Percentiles rank a stretch among this genome's conserved stretches.
Conservation (phyloP, 176 grass and related monocot genomes). For the Eleusine indica region DNA sequence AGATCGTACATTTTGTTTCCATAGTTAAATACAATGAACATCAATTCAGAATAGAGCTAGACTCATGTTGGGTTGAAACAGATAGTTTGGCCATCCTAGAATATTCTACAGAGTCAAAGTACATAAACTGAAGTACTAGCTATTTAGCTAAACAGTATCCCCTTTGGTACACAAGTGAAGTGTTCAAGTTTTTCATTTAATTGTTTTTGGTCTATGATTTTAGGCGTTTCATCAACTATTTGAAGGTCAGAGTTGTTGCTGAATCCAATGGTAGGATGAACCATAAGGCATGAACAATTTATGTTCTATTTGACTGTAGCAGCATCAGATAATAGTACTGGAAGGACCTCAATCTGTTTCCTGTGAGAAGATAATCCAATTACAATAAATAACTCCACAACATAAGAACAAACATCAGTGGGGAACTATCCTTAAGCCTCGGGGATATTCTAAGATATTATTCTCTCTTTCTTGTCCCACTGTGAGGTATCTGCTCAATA, state of each 20-base stretch:
- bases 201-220: background rate
- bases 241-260: constrained; percentile 20
- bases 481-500: background rate
- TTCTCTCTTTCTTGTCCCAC: background rate
- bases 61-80: background rate
- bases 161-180: background rate
- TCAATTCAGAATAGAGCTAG: constrained; percentile 1
- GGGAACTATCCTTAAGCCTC: background rate
- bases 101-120: background rate
- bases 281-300: background rate
- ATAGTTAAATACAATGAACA: background rate
- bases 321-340: background rate
- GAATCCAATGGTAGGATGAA: constrained; percentile 4
- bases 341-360: background rate
- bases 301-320: constrained; percentile 27
- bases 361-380: background rate
- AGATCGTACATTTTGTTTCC: background rate
- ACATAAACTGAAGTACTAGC: background rate
- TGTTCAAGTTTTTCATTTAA: background rate
- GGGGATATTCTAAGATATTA: background rate
- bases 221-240: constrained; percentile 11
- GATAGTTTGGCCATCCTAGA: background rate
- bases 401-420: background rate
- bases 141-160: background rate
- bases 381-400: background rate